These are phyloP conservation scores for Ophiosphaerella korrae DNA, from an alignment of 2,329 filamentous ascomycete species.

Conservation along the genomic window DNA sequence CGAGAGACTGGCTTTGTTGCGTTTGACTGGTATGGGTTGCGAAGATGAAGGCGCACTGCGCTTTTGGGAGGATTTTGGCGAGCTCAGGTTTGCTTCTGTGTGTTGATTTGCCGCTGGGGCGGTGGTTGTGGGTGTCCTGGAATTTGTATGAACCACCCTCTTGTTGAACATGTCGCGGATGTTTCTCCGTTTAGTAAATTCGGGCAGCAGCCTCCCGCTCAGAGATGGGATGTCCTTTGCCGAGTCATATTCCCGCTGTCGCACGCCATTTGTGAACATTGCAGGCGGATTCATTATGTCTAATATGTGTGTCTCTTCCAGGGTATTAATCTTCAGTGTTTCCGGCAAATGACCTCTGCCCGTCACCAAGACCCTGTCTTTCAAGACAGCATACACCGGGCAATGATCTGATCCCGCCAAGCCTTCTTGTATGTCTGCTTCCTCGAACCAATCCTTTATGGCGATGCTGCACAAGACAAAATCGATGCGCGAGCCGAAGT, in stretches of 20 bases:
- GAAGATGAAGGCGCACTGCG: constrained; percentile 30
- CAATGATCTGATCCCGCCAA: constrained; percentile 96
- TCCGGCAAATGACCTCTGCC: constrained; percentile 4
- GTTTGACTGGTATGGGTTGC: constrained; percentile 50
- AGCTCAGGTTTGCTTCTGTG: constrained; percentile 9
- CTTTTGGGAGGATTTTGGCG: constrained; percentile 39
- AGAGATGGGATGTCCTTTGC: constrained; percentile 70
- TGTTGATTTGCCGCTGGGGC: constrained; percentile 6
- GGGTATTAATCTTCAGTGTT: constrained; percentile 36
- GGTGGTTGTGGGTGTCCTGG: constrained; percentile 6
- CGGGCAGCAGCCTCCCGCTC: constrained; percentile 83
- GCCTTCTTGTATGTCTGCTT: constrained; percentile 88
- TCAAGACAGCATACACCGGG: constrained; percentile 80
- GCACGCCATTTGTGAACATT: constrained; percentile 70
- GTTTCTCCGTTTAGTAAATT: constrained; percentile 81
- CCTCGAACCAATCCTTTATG: constrained; percentile 79
- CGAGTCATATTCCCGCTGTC: constrained; percentile 67
- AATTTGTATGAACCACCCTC: constrained; percentile 22
- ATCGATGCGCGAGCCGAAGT: constrained; percentile 91
- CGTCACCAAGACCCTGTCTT: constrained; percentile 64
- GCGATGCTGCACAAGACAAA: constrained; percentile 83
- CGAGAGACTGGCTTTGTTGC: constrained; percentile 52
- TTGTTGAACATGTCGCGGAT: constrained; percentile 91
- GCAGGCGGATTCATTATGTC: constrained; percentile 81
- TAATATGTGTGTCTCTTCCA: constrained; percentile 58